phyloP scores from a whole-genome alignment of 2,329 filamentous ascomycete species.

The Colletotrichum shisoi region DNA sequence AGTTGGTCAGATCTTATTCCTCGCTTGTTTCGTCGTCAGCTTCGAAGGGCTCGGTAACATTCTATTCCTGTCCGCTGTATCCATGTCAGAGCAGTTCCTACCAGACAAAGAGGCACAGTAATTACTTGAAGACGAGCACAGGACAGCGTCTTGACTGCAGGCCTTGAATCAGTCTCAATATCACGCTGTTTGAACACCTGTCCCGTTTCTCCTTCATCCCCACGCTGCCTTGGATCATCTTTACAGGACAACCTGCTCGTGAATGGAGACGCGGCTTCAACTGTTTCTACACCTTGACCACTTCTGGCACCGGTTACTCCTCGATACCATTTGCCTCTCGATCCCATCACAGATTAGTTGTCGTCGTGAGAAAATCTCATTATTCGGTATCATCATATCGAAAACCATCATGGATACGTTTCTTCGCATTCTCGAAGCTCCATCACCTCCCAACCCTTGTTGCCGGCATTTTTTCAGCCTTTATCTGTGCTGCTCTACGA shows the following conservation, averaged over 20 bases:
- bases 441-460: constrained; percentile 64
- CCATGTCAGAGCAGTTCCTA: neutral
- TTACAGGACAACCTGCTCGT: no score
- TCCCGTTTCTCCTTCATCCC: neutral
- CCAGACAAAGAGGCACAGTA: neutral
- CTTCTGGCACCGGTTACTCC: neutral
- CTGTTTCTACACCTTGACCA: neutral
- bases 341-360: no score
- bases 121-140: neutral
- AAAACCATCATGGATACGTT: constrained; percentile 50
- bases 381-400: neutral
- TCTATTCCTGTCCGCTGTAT: neutral
- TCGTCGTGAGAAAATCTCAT: neutral
- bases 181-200: neutral
- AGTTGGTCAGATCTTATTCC: neutral
- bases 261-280: neutral
- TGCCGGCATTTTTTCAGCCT: constrained; percentile 63
- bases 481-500: constrained; percentile 67
- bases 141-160: no score
- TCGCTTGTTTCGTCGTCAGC: no score
- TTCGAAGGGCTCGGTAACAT: neutral
- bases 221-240: neutral
- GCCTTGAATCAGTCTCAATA: neutral
- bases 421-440: constrained; percentile 77
- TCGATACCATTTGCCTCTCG: no score